Conservation (phyloP, 495 filamentous ascomycete genomes). For the Lindgomyces ingoldianus region DNA sequence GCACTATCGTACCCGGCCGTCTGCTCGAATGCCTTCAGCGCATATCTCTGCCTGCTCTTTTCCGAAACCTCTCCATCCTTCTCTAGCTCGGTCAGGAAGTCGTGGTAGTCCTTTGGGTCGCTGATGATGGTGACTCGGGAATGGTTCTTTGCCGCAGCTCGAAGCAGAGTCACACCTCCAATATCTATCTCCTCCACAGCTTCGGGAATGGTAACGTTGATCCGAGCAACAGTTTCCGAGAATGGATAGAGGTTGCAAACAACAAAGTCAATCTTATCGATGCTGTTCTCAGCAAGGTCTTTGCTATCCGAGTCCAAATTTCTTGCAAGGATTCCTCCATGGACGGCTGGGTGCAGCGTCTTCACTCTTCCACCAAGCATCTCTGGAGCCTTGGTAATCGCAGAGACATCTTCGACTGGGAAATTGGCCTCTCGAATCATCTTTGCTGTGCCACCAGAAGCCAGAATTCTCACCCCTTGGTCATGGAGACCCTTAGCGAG, state of each 20-base stretch:
- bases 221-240: constrained; percentile 94
- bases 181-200: constrained; percentile 99
- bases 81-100: constrained; percentile 87
- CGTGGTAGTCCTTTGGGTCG: constrained; percentile 88
- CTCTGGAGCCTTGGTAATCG: constrained; percentile 97
- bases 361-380: constrained; percentile 96
- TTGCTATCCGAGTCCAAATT: constrained; percentile 91
- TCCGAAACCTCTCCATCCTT: constrained; percentile 77
- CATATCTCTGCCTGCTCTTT: constrained; percentile 77
- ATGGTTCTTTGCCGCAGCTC: constrained; percentile 98
- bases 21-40: constrained; percentile 96
- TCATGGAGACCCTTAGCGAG: constrained; percentile 91
- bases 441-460: constrained; percentile 89
- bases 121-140: constrained; percentile 90
- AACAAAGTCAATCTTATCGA: constrained; percentile 95
- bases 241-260: constrained; percentile 99
- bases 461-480: constrained; percentile 87
- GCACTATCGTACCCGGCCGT: constrained; percentile 96
- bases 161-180: constrained; percentile 88
- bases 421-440: constrained; percentile 96
- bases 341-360: constrained; percentile 72
- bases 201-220: constrained; percentile 93
- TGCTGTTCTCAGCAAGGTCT: constrained; percentile 94
- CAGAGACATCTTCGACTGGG: constrained; percentile 93
- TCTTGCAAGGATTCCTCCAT: constrained; percentile 78